Percentiles rank a stretch among this genome's conserved stretches.
These are phyloP conservation scores for Eragrostis curvula DNA, from an alignment of 176 grass and related monocot species.

Conservation along the genomic window DNA sequence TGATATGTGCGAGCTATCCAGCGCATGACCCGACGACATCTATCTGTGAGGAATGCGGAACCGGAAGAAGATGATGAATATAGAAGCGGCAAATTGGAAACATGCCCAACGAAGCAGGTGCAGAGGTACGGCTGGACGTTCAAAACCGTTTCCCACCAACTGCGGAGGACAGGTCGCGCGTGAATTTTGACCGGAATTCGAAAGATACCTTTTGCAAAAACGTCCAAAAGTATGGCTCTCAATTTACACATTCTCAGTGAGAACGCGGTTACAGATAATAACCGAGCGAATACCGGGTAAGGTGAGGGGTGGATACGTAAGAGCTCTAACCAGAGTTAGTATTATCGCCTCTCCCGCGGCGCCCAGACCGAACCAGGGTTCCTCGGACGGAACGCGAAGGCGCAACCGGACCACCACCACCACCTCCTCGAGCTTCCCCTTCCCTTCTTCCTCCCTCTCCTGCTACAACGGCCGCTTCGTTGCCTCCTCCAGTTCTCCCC, in stretches of 20 bases:
- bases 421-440: conserved; percentile 24
- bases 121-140: conserved; percentile 31
- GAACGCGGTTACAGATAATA: neutral
- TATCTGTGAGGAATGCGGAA: neutral
- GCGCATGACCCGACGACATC: neutral
- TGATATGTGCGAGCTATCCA: neutral
- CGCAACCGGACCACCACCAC: conserved; percentile 33
- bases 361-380: conserved; percentile 44
- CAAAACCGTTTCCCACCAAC: conserved; percentile 44
- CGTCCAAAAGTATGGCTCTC: neutral
- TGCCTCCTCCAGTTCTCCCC: neutral
- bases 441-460: neutral
- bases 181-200: conserved; percentile 24
- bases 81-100: neutral
- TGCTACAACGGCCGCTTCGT: conserved; percentile 8
- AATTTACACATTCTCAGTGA: neutral
- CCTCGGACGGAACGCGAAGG: conserved; percentile 45
- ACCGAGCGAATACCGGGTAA: neutral
- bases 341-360: conserved; percentile 2
- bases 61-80: neutral
- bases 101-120: conserved; percentile 21
- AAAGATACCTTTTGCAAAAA: neutral
- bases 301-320: neutral
- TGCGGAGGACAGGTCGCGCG: neutral
- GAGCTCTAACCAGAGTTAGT: conserved; percentile 51